Conservation (phyloP, 179 eudicot species). For the Spinacia oleracea region DNA sequence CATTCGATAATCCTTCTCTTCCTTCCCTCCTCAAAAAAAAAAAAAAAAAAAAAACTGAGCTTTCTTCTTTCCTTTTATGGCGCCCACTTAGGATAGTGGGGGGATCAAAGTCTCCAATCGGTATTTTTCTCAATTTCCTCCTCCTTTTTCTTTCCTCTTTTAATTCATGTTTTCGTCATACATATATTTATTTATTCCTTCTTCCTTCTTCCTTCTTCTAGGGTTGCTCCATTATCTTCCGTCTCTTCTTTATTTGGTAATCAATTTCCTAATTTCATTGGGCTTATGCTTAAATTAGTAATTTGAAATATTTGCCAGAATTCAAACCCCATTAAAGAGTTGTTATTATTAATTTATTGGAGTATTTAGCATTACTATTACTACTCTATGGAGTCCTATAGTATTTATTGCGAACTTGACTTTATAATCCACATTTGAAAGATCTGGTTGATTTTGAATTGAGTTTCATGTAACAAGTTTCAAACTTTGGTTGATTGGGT, state of each 20-base stretch:
- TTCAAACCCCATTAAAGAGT: background rate
- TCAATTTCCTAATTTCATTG: constrained; percentile 16
- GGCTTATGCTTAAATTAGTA: constrained; percentile 15
- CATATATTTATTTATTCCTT: background rate
- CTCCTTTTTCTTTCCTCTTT: background rate
- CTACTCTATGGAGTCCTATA: no score
- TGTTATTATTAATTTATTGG: no score
- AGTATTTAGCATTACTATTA: no score
- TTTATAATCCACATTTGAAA: background rate
- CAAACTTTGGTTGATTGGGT: background rate
- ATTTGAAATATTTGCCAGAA: background rate
- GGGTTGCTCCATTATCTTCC: constrained; percentile 33
- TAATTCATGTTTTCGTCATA: background rate
- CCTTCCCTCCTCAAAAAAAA: background rate
- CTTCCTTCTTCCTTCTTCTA: constrained; percentile 26
- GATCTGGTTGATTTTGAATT: constrained; percentile 1
- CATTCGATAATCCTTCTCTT: background rate
- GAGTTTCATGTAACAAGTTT: background rate
- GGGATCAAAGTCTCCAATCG: constrained; percentile 29
- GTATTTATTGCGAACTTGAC: background rate
- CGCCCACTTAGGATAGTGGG: constrained; percentile 34
- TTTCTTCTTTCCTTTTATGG: constrained; percentile 39
- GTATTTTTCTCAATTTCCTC: background rate
- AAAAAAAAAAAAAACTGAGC: constrained; percentile 18
- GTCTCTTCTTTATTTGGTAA: constrained; percentile 27